phyloP scores from a whole-genome alignment of 2,329 filamentous ascomycete species.

The Xylaria sp. region DNA sequence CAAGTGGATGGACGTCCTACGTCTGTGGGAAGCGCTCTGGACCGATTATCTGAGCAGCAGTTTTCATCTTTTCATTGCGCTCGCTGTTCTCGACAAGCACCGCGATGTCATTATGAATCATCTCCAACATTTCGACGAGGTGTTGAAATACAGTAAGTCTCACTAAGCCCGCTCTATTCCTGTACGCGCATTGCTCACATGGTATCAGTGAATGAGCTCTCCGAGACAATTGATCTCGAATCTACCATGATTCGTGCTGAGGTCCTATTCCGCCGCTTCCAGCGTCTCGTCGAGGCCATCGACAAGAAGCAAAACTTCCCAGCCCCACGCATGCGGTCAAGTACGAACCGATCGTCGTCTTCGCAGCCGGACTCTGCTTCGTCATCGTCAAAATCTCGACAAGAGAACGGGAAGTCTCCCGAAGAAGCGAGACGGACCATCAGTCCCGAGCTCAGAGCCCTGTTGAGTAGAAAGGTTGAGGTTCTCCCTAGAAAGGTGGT shows the following conservation, averaged over 20 bases:
- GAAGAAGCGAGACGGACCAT: constrained; percentile 43
- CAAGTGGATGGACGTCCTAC: constrained; percentile 76
- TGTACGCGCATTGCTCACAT: constrained; percentile 8
- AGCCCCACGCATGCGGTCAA: constrained; percentile 37
- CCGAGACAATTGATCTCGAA: constrained; percentile 83
- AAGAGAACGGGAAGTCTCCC: constrained; percentile 34
- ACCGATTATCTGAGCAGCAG: constrained; percentile 84
- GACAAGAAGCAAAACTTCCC: constrained; percentile 90
- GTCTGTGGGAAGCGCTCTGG: constrained; percentile 91
- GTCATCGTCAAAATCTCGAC: constrained; percentile 8
- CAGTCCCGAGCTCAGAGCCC: constrained; percentile 50
- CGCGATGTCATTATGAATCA: constrained; percentile 95
- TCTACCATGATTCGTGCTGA: constrained; percentile 84
- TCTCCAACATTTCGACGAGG: constrained; percentile 90
- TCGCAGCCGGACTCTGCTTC: constrained; percentile 22
- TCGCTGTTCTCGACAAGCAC: constrained; percentile 94
- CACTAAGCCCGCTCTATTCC: not conserved
- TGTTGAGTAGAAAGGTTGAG: constrained; percentile 42
- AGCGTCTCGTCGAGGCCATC: constrained; percentile 80
- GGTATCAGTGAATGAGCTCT: constrained; percentile 80
- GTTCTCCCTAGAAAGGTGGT: constrained; percentile 27
- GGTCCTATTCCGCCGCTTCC: constrained; percentile 79
- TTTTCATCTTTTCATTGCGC: constrained; percentile 90
- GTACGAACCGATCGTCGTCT: constrained; percentile 15
- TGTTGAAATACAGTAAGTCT: constrained; percentile 82